These are phyloP conservation scores for Chionographis japonica DNA, from an alignment of 106 monocot genomes.

Conservation along the genomic window DNA sequence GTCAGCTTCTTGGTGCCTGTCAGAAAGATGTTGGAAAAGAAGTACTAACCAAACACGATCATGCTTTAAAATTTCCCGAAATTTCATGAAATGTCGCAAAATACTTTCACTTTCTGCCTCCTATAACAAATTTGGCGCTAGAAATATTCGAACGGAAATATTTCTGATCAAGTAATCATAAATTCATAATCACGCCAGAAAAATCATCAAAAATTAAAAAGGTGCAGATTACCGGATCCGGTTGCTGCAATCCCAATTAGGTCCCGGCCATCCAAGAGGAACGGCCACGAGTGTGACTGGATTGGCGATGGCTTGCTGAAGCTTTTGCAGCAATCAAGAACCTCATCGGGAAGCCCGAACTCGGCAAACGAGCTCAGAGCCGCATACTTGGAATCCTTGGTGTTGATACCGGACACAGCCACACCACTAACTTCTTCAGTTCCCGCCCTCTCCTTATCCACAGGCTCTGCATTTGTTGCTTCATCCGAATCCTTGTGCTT, in stretches of 20 bases:
- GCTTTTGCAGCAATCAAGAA: slow-evolving; percentile 77
- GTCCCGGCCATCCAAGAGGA: slow-evolving; percentile 79
- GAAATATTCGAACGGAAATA: too few species aligned
- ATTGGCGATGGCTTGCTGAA: slow-evolving; percentile 87
- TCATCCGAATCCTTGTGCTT: slow-evolving; percentile 2
- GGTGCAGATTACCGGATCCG: slow-evolving; percentile 66
- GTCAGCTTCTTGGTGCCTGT: too few species aligned
- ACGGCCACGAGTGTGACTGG: slow-evolving; percentile 91
- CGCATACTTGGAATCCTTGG: slow-evolving; percentile 53
- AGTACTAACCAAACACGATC: too few species aligned
- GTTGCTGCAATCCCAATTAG: slow-evolving; percentile 96
- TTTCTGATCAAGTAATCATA: too few species aligned
- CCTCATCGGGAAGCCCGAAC: slow-evolving; percentile 56
- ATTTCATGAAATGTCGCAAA: too few species aligned
- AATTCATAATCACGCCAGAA: background rate
- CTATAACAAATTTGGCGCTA: too few species aligned
- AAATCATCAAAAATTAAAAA: background rate
- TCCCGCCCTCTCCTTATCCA: background rate
- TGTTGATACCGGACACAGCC: slow-evolving; percentile 61
- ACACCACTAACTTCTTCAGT: slow-evolving; percentile 12
- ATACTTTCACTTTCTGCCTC: too few species aligned
- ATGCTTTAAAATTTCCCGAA: too few species aligned
- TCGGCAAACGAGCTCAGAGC: slow-evolving; percentile 55
- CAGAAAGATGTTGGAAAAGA: too few species aligned
- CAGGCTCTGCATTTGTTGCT: slow-evolving; percentile 11